Evolutionary conservation across 1,284 basidiomycete species (phyloP), one percentile per base, ranked within the genome.

Genomic region (Meripilus lineatus): DNA sequence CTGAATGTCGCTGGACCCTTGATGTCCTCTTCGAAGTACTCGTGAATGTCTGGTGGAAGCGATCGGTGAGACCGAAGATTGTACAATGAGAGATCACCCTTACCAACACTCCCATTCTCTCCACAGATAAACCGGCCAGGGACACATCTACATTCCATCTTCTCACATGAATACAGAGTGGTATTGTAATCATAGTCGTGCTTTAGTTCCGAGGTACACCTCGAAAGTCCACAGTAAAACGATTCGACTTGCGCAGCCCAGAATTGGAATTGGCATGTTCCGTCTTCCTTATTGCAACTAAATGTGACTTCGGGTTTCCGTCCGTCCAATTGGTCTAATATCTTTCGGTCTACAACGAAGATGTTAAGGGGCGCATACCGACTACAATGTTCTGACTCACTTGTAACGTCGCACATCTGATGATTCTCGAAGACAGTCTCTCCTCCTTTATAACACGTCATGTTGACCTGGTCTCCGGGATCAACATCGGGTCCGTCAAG

Each of bases 401-500:
- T 97, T 13, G 94, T 98, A 22, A 99, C 94, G 61, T 97, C 83
- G 69, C 95, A 99, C 81, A 96, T 91, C 64, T 99, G 95, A 64
- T 93, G 93, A 57, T 93, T 93, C 62, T 81, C 84, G 65, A 90
- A 87, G 13, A 99, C 86, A 0, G 92, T 92, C 57, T 89, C 79
- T 11, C 95, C 95, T 35, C 89, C 91, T 45, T 77, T 87, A 73
- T 96, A 95, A 65, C 95, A 99, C 1, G 90, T 91, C 82, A 96
- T 94, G 54, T 93, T 89, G 1, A 71, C 65, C 20, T 73, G 72
- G 2, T 75, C 67, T 17, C 70, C 71, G 6, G 73, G 72, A 6
- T 69, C 69, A 23, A 63, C 57, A 30, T 59, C 62, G 4, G 68
- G 62, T 4, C 67, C 65, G 21, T 67, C 71, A 21, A 77, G 75